A percentile compares a stretch with the other conserved stretches of the same genome.
These are phyloP conservation scores for Theobroma cacao DNA, from an alignment of 345 rosid genomes.

Conservation along the genomic window DNA sequence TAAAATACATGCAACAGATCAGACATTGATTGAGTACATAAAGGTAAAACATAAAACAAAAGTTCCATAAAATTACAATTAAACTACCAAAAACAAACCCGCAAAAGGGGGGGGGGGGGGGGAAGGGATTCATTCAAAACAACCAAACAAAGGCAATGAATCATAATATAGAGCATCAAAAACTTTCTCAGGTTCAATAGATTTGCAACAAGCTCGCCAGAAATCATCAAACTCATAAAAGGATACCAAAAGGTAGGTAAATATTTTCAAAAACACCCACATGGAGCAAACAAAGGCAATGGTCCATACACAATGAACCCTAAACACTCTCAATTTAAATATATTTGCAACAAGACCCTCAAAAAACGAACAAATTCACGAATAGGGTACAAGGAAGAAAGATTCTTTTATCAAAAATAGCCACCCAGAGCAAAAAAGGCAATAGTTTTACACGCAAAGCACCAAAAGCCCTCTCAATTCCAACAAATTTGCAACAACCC, in stretches of 20 bases:
- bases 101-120: neutral
- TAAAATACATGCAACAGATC: neutral
- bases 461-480: neutral
- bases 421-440: neutral
- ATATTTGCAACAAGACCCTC: neutral
- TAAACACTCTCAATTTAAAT: neutral
- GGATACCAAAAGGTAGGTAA: neutral
- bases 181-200: neutral
- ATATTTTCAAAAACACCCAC: neutral
- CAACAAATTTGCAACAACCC: neutral
- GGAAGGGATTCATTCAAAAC: neutral
- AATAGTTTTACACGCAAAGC: neutral
- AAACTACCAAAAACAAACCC: neutral
- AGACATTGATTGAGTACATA: neutral
- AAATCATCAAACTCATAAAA: neutral
- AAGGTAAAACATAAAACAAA: neutral
- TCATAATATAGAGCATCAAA: neutral
- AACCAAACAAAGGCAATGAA: conserved; percentile 7
- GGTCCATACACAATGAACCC: neutral
- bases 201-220: neutral
- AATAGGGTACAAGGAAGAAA: neutral
- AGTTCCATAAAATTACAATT: neutral
- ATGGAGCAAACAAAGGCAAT: neutral
- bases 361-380: neutral
- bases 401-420: neutral